phyloP scores from a whole-genome alignment of 2,329 filamentous ascomycete species.

The Emergomyces orientalis region DNA sequence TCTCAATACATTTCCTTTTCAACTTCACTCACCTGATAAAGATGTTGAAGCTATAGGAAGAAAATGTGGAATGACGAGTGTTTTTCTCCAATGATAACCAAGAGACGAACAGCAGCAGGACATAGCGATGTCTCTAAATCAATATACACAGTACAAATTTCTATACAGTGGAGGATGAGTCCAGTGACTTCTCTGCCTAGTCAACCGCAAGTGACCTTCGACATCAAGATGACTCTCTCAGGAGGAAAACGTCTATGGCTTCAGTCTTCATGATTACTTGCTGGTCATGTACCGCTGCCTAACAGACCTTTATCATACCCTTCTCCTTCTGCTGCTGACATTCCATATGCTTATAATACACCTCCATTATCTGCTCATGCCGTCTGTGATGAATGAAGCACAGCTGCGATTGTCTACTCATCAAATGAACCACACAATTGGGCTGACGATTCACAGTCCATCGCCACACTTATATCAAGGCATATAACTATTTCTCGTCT shows the following conservation, averaged over 20 bases:
- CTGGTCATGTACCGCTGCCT: constrained; percentile 1
- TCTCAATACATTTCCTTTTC: not conserved
- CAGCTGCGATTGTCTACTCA: not conserved
- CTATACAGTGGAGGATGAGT: not conserved
- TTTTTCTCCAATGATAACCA: not conserved
- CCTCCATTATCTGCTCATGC: not conserved
- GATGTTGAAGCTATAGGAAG: not conserved
- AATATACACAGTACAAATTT: not conserved
- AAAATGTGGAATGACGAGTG: not conserved
- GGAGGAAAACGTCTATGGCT: not conserved
- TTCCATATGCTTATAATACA: not conserved
- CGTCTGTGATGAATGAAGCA: not conserved
- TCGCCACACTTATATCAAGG: not conserved
- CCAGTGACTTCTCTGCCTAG: not conserved
- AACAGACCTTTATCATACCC: not conserved
- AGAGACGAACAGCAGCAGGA: not conserved
- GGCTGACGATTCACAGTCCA: not conserved
- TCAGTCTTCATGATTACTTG: not conserved
- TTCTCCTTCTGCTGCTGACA: not conserved
- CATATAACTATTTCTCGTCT: not conserved
- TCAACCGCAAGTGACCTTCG: constrained; percentile 1
- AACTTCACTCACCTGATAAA: not conserved
- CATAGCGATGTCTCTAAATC: not conserved
- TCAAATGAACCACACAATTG: not conserved
- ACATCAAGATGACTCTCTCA: constrained; percentile 1